These are phyloP conservation scores for Macrolepiota albuminosa DNA, from an alignment of 768 basidiomycete genomes.

Conservation along the genomic window DNA sequence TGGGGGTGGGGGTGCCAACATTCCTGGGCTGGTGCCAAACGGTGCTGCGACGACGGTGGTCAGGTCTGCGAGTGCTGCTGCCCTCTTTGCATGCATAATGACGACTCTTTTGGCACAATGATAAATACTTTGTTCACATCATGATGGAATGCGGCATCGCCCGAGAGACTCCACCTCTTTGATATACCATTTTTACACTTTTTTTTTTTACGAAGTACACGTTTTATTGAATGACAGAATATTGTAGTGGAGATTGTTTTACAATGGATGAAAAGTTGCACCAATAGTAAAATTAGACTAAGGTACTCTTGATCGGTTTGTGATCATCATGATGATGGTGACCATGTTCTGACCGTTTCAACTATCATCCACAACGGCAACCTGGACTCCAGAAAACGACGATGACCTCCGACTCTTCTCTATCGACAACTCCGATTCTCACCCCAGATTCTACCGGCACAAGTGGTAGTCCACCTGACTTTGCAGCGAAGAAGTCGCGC, in stretches of 20 bases:
- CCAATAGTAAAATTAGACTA: neutral
- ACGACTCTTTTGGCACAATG: neutral
- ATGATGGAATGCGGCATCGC: neutral
- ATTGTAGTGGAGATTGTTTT: neutral
- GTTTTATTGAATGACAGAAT: neutral
- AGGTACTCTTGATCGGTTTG: slow-evolving; percentile 1
- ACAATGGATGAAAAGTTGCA: neutral
- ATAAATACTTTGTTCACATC: neutral
- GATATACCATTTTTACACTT: neutral
- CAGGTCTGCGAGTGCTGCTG: neutral
- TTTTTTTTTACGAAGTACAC: neutral
- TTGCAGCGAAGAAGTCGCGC: slow-evolving; percentile 41
- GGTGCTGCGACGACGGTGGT: neutral
- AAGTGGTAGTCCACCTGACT: slow-evolving; percentile 20
- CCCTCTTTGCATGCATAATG: neutral
- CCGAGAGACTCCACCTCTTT: neutral
- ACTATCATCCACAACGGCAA: slow-evolving; percentile 10
- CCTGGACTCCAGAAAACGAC: neutral
- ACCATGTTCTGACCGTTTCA: neutral
- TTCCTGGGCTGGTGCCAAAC: neutral
- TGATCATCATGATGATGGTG: slow-evolving; percentile 4
- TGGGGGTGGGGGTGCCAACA: neutral
- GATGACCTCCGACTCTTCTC: slow-evolving; percentile 39
- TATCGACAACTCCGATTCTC: slow-evolving; percentile 48
- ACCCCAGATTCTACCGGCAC: slow-evolving; percentile 59